A percentile compares a stretch with the other conserved stretches of the same genome.
phyloP scores from a whole-genome alignment of 192 early-diverging fungal genomes.

The Backusella mclennaniae region DNA sequence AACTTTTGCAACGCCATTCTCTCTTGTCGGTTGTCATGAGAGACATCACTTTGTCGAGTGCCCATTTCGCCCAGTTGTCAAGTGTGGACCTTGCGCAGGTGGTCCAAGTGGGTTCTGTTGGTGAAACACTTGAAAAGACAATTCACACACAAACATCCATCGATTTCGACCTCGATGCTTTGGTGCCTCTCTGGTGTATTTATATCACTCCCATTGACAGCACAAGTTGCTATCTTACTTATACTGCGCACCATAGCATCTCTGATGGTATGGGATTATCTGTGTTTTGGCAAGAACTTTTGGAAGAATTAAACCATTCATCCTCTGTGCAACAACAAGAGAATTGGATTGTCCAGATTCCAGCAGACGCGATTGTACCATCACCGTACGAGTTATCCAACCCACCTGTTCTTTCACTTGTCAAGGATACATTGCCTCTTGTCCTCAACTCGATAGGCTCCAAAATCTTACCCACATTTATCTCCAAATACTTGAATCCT shows the following conservation, averaged over 20 bases:
- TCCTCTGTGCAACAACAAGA: not conserved
- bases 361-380: not conserved
- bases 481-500: not conserved
- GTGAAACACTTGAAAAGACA: not conserved
- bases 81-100: conserved; percentile 12
- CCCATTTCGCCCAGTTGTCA: conserved; percentile 18
- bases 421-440: conserved; percentile 11
- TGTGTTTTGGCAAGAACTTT: conserved; percentile 20
- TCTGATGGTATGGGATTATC: conserved; percentile 31
- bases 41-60: not conserved
- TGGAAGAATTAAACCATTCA: conserved; percentile 10
- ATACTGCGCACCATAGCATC: conserved; percentile 22
- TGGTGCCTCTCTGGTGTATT: conserved; percentile 27
- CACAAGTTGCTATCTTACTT: conserved; percentile 5
- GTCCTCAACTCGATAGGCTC: conserved; percentile 10
- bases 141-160: conserved; percentile 10
- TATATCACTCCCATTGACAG: not conserved
- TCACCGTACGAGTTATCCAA: conserved; percentile 14
- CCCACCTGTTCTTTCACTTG: not conserved
- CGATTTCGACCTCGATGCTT: conserved; percentile 17
- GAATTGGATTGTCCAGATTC: not conserved
- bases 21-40: conserved; percentile 2
- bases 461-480: not conserved
- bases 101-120: not conserved
- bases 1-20: conserved; percentile 19